Base-by-base conservation (phyloP, 1,139 yeast genomes). In the Blastobotrys niveus region DNA sequence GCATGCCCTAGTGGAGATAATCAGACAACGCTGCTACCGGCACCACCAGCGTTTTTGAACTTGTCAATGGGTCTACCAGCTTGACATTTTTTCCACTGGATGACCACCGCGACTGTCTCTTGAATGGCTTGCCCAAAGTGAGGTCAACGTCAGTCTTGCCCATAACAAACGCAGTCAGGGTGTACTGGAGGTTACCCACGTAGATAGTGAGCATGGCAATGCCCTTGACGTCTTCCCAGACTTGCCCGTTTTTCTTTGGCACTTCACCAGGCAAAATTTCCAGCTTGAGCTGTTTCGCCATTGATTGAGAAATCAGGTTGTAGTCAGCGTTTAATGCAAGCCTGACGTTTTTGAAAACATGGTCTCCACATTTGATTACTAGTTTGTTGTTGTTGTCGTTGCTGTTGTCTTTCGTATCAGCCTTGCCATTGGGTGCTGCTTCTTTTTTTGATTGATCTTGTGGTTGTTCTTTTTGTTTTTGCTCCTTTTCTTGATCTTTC, bases 61-160 rank as follows among this genome's bases (percentile, higher is more conserved):
- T 34, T 4, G 26, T 34, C 38, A 17, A 6, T 19, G 38, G 38
- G 20, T 40, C 38, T 3, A 24, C 22, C 8, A 40, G 9, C 14
- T 18, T 26, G n/a, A 34, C 27, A 15, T 18, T n/a, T 19, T 19
- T 18, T 12, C 31, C 38, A 10, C 12, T 19, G 2, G 38, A 25
- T 5, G 43, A 24, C 38, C 43, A 40, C 19, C 43, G 32, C 12
- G 43, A 40, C n/a, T 33, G 38, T 8, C 33, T 24, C 18, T 40
- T 40, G 43, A 40, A 40, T 10, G 38, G 38, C 30, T 17, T 7
- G 17, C 38, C 43, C 2, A 40, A 21, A 25, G 34, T 22, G 34
- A 40, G 18, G 14, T 33, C 43, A 5, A 20, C 7, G 5, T 15
- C 20, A 9, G 17, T 14, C 18, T 40, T 24, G 3, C 9, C 21